Evolutionary conservation across 2,329 filamentous ascomycete genomes (phyloP), one percentile per base, ranked within the genome.

Genomic region (Blastomyces emzantsi): DNA sequence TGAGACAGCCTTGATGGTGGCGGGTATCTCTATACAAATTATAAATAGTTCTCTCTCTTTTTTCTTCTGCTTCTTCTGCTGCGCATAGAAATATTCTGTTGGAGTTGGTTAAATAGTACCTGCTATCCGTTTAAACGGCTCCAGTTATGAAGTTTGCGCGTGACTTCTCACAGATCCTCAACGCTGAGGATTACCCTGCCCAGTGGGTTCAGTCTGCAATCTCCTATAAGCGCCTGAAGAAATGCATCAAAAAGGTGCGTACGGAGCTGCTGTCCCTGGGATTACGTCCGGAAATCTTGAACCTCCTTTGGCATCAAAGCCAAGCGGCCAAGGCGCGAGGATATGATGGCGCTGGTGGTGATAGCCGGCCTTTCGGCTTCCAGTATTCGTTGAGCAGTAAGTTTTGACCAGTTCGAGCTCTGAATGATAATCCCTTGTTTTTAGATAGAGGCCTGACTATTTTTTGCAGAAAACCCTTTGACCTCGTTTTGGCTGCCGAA

Each of bases 161-260:
- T 73, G 84, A 87, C 71, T 94, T 91, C 73, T 85, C 87, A 72
- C 83, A 87, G 69, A 82, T 83, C 60, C 81, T 96, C 66, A 80
- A 84, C 66, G 83, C 80, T 67, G 88, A 90, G 81, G 88, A 84
- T 67, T 96, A 91, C 73, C 91, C 91, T 8, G 77, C 83, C 60
- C 85, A 87, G 72, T 85, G 83, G 83, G 77, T 92, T 59, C 82
- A 88, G 55, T 87, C 86, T 36, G 90, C 91, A 59, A 90, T 96
- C 66, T 90, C 89, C 2, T 96, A 96, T 74, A 84, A 87, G 55
- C 85, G 91, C 74, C 83, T 96, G 63, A 96, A 96, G 77, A 96
- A 95, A 78, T 90, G 89, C 76, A 87, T 96, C 72, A 93, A 92
- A 73, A 87, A 87, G 72, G 87, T 95, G 60, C 85, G 87, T 67